Conservation (phyloP, 1,284 basidiomycete genomes). For the Macrocybe sp. region DNA sequence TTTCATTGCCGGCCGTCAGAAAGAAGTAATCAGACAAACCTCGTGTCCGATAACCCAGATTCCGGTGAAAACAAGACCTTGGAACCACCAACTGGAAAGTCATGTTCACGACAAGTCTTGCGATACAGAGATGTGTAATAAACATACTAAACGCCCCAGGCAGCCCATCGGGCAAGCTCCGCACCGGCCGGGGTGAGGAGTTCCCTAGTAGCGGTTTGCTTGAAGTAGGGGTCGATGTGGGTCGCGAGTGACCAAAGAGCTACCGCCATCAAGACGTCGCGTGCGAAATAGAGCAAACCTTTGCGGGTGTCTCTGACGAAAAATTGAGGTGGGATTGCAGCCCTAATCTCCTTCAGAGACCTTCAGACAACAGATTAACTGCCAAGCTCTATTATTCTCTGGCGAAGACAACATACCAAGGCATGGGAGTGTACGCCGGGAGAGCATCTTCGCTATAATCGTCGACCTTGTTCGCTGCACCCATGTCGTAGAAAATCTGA, state of each 20-base stretch:
- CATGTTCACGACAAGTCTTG: background rate
- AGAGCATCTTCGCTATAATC: conserved; percentile 33
- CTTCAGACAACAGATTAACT: conserved; percentile 19
- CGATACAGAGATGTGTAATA: background rate
- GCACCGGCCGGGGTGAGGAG: conserved; percentile 30
- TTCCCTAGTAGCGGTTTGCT: conserved; percentile 16
- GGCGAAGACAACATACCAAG: conserved; percentile 27
- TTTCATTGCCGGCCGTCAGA: background rate
- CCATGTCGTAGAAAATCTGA: background rate
- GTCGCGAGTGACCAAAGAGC: conserved; percentile 39
- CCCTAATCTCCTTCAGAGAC: conserved; percentile 49
- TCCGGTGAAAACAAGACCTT: conserved; percentile 53
- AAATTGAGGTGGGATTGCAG: conserved; percentile 44
- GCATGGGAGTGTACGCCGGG: conserved; percentile 42
- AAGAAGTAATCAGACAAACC: conserved; percentile 20
- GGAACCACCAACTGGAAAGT: conserved; percentile 51
- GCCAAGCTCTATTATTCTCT: background rate
- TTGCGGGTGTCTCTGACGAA: conserved; percentile 36
- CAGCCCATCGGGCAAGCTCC: conserved; percentile 34
- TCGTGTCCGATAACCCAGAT: conserved; percentile 65
- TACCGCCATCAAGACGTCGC: conserved; percentile 44
- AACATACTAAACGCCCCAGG: conserved; percentile 46
- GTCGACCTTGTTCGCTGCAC: background rate
- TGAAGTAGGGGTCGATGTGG: conserved; percentile 43
- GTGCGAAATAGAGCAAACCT: conserved; percentile 35